Evolutionary conservation across 1,284 basidiomycete genomes (phyloP).

Genomic region (Xerocomus amazonicus): DNA sequence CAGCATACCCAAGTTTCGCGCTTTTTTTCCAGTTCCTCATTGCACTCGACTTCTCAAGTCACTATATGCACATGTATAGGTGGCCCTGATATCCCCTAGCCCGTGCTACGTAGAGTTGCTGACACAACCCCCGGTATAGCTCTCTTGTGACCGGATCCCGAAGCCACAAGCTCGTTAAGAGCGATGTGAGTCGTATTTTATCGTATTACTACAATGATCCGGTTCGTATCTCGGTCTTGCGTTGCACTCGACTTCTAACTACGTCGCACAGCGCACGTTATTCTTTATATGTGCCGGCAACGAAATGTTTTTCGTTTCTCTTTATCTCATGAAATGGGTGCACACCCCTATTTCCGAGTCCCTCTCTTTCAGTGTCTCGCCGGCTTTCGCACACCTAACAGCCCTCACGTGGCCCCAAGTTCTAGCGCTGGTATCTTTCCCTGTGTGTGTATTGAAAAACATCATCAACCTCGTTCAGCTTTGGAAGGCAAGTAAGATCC

Average conservation of each 20-base stretch:
- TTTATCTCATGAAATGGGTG: conserved; percentile 94
- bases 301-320: conserved; percentile 93
- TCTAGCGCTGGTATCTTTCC: conserved; percentile 64
- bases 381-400: conserved; percentile 9
- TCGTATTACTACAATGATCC: conserved; percentile 94
- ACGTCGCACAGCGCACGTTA: conserved; percentile 59
- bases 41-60: conserved; percentile 95
- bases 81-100: conserved; percentile 34
- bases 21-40: conserved; percentile 94
- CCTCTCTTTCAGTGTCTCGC: conserved; percentile 28
- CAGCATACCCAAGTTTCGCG: conserved; percentile 81
- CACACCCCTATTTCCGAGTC: conserved; percentile 50
- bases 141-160: conserved; percentile 90
- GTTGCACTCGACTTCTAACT: conserved; percentile 5
- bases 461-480: conserved; percentile 95
- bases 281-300: conserved; percentile 97
- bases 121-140: conserved; percentile 41
- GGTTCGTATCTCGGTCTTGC: conserved; percentile 38
- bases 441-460: conserved; percentile 84
- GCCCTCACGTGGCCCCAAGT: conserved; percentile 79
- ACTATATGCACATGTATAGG: conserved; percentile 99
- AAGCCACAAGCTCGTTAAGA: conserved; percentile 90
- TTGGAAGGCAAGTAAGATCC: conserved; percentile 97
- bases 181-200: conserved; percentile 89
- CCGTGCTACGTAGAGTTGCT: background rate